Base-by-base conservation (phyloP, 352 stramenopile genomes). In the Globisporangium cystogenes region DNA sequence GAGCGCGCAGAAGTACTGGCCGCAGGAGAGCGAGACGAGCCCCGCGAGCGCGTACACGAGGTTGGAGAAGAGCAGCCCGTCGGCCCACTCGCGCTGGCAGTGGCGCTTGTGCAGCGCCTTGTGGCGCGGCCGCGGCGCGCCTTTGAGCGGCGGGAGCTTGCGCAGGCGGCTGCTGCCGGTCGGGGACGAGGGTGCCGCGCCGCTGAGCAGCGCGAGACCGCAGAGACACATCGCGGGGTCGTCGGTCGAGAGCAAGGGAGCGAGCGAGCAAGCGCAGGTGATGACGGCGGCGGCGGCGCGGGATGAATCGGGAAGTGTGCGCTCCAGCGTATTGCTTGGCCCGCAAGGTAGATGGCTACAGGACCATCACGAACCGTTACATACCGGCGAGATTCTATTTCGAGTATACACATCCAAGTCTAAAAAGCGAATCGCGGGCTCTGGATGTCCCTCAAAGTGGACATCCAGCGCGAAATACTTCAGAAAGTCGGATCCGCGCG, bases 21-120 rank as follows among this genome's bases (percentile, higher is more conserved):
- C 66, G 47, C 77, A 85, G 54, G 74, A 73, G 57, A 87, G 70
- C 51, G 82, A 92, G 52, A 92, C 69, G 31, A 90, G 46, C 7
- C 67, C 78, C 21, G 82, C 78, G 49, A 88, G 59, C 42, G 68
- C 73, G 66, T 89, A 92, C 60, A 92, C 73, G 39, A 87, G 56
- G 62, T 90, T 92, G 49, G 79, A 88, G 65, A 89, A 86, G 68
- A 90, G 74, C 54, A 92, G 79, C 12, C 72, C 79, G 67, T 92
- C 82, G 29, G 72, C 75, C 81, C 81, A 91, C 44, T 81, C 69
- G 59, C 81, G 81, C 59, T 59, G 58, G 50, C 53, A 65, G 37
- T 60, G 58, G 43, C 57, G 51, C 47, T 59, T 46, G 45, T 50
- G 51, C 56, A 64, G 51, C 51, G 66, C 31, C 61, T 61, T 73